phyloP scores from a whole-genome alignment of 345 rosid genomes.

The Eucalyptus marginata region DNA sequence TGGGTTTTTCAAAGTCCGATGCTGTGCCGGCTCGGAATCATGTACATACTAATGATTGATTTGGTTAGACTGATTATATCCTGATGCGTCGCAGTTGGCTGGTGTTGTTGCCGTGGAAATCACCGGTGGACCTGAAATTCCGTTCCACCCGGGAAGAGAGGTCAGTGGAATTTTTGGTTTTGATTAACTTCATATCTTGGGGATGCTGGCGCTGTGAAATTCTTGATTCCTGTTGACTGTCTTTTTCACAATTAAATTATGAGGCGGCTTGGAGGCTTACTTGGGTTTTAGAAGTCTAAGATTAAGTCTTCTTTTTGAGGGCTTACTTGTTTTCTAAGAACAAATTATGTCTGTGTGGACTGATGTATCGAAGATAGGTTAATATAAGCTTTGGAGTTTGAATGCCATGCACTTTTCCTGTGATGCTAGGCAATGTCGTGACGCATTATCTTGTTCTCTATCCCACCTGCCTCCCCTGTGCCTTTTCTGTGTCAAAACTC shows the following conservation, averaged over 20 bases:
- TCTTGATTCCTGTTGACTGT: background rate
- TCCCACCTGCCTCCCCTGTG: background rate
- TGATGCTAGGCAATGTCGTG: background rate
- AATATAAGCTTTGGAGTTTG: background rate
- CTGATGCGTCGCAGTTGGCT: slow-evolving; percentile 39
- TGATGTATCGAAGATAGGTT: background rate
- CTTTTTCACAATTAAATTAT: background rate
- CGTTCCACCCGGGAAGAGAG: slow-evolving; percentile 96
- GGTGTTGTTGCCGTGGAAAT: slow-evolving; percentile 92
- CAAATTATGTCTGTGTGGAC: background rate
- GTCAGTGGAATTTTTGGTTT: background rate
- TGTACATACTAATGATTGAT: background rate
- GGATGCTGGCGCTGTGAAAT: background rate
- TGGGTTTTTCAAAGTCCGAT: background rate
- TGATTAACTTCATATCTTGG: background rate
- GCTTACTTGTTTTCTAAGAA: background rate
- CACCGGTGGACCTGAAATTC: slow-evolving; percentile 96
- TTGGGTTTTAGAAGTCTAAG: background rate
- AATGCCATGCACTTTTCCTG: background rate
- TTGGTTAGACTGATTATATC: background rate
- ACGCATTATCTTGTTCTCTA: background rate
- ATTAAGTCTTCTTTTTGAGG: background rate
- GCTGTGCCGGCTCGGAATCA: background rate
- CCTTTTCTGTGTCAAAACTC: background rate
- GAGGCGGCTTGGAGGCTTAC: background rate